Base-by-base conservation (phyloP, 306 rosid genomes). In the Casuarina cunninghamiana region DNA sequence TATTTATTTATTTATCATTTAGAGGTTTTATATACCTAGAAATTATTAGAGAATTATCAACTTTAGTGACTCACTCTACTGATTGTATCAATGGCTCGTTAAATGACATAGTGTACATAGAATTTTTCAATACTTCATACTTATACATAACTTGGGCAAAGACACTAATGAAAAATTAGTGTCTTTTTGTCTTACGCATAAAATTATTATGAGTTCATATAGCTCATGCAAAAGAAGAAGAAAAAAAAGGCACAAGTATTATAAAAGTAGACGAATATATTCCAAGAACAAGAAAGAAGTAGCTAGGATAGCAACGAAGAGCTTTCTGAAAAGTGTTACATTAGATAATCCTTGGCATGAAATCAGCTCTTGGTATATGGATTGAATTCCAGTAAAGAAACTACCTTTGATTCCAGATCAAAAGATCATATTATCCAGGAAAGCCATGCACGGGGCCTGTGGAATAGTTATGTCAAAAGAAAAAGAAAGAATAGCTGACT, bases 391-490 rank as follows among this genome's bases (percentile, higher is more conserved):
- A 26, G 32, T 10, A 58, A 58, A 58, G 65, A 10, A 58, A 26
- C 15, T 39, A 26, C 65, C 16, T 58, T 58, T 58, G 35, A 58
- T 21, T 49, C 35, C 17, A 53, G 45, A 68, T 46, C 44, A 62
- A 10, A 68, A 68, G 72, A 44, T 41, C 72, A 68, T 16, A 68
- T 46, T 68, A 41, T 68, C 62, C 39, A 63, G 43, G 44, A 79
- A 13, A 49, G 65, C 53, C 51, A 63, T 26, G 41, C 12, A 69
- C 9, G 66, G 1, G 60, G 53, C 67, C 54, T 48, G 65, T 17
- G 41, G 55, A 57, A 49, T 39, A 58, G 35, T 17, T 71, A n/a
- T 43, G 7, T 15, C 3, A 78, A 58, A 57, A 38, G 39, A n/a
- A 37, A 51, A 5, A 55, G 41, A 19, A 73, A 55, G 51, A 35